Percentiles rank a stretch among this genome's conserved stretches.
Evolutionary conservation across 2,329 filamentous ascomycete genomes (phyloP).

Genomic region (Incumbomyces delicatus): DNA sequence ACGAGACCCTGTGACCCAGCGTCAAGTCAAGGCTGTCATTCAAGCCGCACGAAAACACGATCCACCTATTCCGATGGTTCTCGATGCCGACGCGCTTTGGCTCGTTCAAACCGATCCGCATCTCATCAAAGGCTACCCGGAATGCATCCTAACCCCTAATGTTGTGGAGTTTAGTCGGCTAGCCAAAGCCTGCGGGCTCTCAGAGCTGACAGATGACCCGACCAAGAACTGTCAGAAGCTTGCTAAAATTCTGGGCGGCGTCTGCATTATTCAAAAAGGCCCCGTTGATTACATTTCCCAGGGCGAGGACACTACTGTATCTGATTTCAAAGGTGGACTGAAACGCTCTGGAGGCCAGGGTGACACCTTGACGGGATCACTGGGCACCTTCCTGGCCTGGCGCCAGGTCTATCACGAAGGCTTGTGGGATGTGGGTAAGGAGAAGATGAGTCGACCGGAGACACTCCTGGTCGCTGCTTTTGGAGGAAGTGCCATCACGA

Average conservation of each 20-base stretch:
- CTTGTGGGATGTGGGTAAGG: constrained; percentile 55
- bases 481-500: constrained; percentile 76
- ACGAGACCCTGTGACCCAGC: constrained; percentile 80
- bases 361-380: constrained; percentile 80
- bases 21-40: constrained; percentile 70
- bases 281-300: constrained; percentile 69
- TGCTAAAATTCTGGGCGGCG: constrained; percentile 68
- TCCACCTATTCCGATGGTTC: constrained; percentile 61
- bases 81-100: constrained; percentile 83
- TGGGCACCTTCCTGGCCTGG: constrained; percentile 85
- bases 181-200: constrained; percentile 63
- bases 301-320: constrained; percentile 62
- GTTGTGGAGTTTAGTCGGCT: constrained; percentile 83
- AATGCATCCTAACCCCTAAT: constrained; percentile 88
- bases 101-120: constrained; percentile 67
- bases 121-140: constrained; percentile 67
- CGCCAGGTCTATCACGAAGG: constrained; percentile 74
- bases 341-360: constrained; percentile 94
- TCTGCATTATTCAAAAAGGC: constrained; percentile 89
- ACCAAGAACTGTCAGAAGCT: constrained; percentile 56
- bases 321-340: constrained; percentile 67
- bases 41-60: constrained; percentile 60
- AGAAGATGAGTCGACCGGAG: constrained; percentile 49
- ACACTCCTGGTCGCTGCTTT: constrained; percentile 69
- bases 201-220: constrained; percentile 26